Conservation (phyloP, 345 rosid species). For the Crucihimalaya himalaica region DNA sequence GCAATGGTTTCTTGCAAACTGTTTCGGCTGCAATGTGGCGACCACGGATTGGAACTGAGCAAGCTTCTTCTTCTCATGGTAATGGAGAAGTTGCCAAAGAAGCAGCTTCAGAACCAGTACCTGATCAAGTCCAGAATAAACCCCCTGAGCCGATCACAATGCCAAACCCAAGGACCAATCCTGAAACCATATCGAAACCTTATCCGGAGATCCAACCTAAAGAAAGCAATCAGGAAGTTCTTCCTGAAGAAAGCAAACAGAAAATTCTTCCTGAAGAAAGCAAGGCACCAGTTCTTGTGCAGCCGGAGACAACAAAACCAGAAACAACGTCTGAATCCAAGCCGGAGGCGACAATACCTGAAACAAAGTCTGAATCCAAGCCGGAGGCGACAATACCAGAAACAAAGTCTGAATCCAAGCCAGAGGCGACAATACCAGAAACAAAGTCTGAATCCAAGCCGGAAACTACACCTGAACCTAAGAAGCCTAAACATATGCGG, state of each 20-base stretch:
- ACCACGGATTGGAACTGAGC: conserved; percentile 56
- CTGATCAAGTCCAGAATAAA: conserved; percentile 56
- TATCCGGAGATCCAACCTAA: conserved; percentile 20
- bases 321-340: conserved; percentile 49
- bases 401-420: conserved; percentile 49
- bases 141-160: conserved; percentile 72
- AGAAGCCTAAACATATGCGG: conserved; percentile 55
- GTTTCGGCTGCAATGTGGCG: conserved; percentile 82
- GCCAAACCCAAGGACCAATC: conserved; percentile 41
- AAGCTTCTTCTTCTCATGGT: conserved; percentile 41
- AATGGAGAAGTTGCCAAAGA: conserved; percentile 45
- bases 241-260: conserved; percentile 25
- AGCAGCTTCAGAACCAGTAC: conserved; percentile 43
- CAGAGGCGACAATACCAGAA: too few species aligned
- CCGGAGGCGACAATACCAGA: conserved; percentile 46
- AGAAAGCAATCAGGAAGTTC: conserved; percentile 23
- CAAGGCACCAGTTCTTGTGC: conserved; percentile 37
- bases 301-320: conserved; percentile 46
- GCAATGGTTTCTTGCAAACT: conserved; percentile 71
- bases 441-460: conserved; percentile 48
- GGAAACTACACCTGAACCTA: conserved; percentile 29
- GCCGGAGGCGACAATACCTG: conserved; percentile 51
- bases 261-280: conserved; percentile 36
- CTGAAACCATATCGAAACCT: conserved; percentile 36
- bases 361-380: conserved; percentile 48